phyloP scores from a whole-genome alignment of 2,329 filamentous ascomycete genomes.

The Botryotinia convoluta region DNA sequence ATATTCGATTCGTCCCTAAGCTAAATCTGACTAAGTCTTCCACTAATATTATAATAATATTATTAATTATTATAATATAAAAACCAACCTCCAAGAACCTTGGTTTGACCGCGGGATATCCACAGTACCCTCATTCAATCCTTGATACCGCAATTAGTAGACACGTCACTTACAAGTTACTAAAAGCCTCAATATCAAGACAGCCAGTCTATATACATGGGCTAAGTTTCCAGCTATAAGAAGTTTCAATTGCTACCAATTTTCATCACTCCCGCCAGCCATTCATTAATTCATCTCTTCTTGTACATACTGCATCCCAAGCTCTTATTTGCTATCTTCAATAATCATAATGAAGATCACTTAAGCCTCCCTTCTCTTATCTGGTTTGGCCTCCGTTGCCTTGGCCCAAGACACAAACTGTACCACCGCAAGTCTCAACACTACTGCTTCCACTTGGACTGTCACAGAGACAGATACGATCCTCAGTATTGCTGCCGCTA shows the following conservation, averaged over 20 bases:
- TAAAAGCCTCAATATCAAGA: not conserved
- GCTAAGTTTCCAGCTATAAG: not conserved
- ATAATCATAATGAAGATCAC: constrained; percentile 6
- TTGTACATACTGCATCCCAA: not conserved
- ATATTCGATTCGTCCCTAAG: no score
- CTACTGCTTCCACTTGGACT: constrained; percentile 5
- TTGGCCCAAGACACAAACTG: not conserved
- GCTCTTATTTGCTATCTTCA: no score
- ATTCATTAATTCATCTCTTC: not conserved
- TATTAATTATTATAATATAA: no score
- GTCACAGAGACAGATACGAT: not conserved
- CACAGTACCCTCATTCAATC: not conserved
- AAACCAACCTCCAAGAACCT: no score
- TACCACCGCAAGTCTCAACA: constrained; percentile 2
- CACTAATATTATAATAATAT: no score
- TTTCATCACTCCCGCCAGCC: not conserved
- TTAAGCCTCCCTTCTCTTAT: not conserved
- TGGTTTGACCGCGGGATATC: not conserved
- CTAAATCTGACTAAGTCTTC: no score
- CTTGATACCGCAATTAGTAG: not conserved
- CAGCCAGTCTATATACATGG: not conserved
- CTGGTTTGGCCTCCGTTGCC: not conserved
- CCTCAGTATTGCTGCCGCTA: not conserved
- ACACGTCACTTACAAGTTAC: not conserved
- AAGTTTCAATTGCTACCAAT: not conserved